phyloP scores from a whole-genome alignment of 208 protist species.

The Leishmania major region DNA sequence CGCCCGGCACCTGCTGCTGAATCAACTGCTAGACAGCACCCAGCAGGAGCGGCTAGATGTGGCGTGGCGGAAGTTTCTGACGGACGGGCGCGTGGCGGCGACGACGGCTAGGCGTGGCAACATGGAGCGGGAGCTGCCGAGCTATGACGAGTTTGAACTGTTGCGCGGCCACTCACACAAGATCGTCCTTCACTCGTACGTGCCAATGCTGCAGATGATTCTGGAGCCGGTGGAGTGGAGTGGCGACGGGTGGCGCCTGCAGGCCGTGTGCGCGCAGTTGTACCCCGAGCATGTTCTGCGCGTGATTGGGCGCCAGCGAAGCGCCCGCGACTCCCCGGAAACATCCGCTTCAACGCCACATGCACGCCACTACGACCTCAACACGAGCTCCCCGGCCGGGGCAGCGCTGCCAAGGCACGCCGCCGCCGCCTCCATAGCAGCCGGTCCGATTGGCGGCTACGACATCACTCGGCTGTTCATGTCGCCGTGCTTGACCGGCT shows the following conservation, averaged over 20 bases:
- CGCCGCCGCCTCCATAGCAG: neutral
- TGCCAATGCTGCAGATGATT: conserved; percentile 37
- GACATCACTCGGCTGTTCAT: conserved; percentile 30
- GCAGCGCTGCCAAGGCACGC: neutral
- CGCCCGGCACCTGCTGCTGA: conserved; percentile 58
- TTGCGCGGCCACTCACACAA: conserved; percentile 36
- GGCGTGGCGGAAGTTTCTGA: conserved; percentile 56
- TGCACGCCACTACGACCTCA: conserved; percentile 15
- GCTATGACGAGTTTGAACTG: conserved; percentile 54
- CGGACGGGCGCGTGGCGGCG: conserved; percentile 2
- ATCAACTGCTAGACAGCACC: conserved; percentile 71
- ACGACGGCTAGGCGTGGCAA: conserved; percentile 6
- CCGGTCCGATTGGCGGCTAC: conserved; percentile 27
- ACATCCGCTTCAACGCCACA: conserved; percentile 15
- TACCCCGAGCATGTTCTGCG: conserved; percentile 46
- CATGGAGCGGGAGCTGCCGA: conserved; percentile 31
- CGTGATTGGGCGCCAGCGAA: conserved; percentile 24
- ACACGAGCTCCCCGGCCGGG: neutral
- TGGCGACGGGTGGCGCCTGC: conserved; percentile 30
- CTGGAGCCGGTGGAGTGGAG: conserved; percentile 36
- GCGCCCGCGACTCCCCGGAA: conserved; percentile 4
- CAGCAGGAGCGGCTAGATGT: conserved; percentile 65
- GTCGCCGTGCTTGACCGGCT: conserved; percentile 16
- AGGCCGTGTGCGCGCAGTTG: conserved; percentile 20
- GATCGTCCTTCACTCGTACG: conserved; percentile 40